Evolutionary conservation across 148 eudicot genomes (phyloP).

Genomic region (Talinum fruticosum): DNA sequence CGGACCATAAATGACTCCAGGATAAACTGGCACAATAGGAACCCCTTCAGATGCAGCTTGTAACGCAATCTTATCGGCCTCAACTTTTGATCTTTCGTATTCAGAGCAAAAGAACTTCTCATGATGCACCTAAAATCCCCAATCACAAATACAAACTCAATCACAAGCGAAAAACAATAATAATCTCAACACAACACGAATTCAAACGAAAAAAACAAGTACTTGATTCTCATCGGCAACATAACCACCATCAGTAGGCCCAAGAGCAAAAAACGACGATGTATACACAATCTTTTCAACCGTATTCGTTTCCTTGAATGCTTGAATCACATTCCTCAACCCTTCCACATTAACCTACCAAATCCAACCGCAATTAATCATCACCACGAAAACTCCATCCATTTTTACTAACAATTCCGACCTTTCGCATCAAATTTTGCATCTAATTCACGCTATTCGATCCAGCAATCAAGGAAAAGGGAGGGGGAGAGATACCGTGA

Average conservation of each 20-base stretch:
- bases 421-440: too few relatives aligned
- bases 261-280: slow-evolving; percentile 87
- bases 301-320: slow-evolving; percentile 44
- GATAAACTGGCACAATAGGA: slow-evolving; percentile 71
- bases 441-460: not conserved
- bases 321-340: slow-evolving; percentile 71
- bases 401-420: not conserved
- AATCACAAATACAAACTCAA: not conserved
- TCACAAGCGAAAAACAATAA: not conserved
- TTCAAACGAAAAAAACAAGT: not conserved
- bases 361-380: not conserved
- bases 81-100: slow-evolving; percentile 77
- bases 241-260: slow-evolving; percentile 74
- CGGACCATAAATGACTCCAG: slow-evolving; percentile 89
- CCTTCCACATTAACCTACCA: slow-evolving; percentile 86
- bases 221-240: slow-evolving; percentile 83
- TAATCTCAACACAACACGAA: not conserved
- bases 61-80: slow-evolving; percentile 73
- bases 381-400: not conserved
- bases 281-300: slow-evolving; percentile 81
- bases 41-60: slow-evolving; percentile 81
- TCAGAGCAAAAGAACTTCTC: slow-evolving; percentile 77
- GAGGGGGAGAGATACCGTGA: slow-evolving; percentile 22
- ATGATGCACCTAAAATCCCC: slow-evolving; percentile 52
- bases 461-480: not conserved